Conservation (phyloP, 1,139 yeast species). For the Sporopachydermia cereana region DNA sequence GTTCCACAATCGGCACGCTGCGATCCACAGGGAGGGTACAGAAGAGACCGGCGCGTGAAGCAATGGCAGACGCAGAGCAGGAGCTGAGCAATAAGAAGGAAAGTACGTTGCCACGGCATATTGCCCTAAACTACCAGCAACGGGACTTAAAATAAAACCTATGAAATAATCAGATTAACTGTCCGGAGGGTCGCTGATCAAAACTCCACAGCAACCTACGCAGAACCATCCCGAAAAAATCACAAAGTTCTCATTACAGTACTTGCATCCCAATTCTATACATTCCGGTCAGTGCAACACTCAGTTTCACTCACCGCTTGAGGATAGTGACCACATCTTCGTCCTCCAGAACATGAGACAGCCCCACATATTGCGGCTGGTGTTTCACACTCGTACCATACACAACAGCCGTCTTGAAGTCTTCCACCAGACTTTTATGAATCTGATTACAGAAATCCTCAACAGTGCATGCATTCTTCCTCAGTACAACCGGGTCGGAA, state of each 20-base stretch:
- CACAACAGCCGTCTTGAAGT: slow-evolving; percentile 85
- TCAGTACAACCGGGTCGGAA: slow-evolving; percentile 83
- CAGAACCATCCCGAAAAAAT: too few relatives aligned
- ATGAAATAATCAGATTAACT: too few relatives aligned
- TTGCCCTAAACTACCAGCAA: too few relatives aligned
- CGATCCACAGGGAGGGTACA: neutral
- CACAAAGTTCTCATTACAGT: too few relatives aligned
- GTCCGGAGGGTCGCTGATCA: too few relatives aligned
- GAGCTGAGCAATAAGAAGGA: slow-evolving; percentile 3
- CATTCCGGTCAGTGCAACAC: neutral
- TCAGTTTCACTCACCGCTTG: slow-evolving; percentile 38
- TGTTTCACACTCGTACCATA: slow-evolving; percentile 91
- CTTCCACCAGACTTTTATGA: slow-evolving; percentile 87
- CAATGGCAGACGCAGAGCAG: neutral
- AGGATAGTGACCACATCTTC: slow-evolving; percentile 95
- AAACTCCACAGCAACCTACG: too few relatives aligned
- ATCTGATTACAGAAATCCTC: slow-evolving; percentile 96
- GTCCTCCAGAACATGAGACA: slow-evolving; percentile 71
- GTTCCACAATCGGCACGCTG: neutral
- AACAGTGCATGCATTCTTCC: slow-evolving; percentile 71
- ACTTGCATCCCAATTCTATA: too few relatives aligned
- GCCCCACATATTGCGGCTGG: slow-evolving; percentile 95
- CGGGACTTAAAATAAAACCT: too few relatives aligned
- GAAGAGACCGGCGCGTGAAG: neutral
- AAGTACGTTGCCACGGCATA: slow-evolving; percentile 3